Base-by-base conservation (phyloP, 2,329 filamentous ascomycete species). In the Trichophyton verrucosum region DNA sequence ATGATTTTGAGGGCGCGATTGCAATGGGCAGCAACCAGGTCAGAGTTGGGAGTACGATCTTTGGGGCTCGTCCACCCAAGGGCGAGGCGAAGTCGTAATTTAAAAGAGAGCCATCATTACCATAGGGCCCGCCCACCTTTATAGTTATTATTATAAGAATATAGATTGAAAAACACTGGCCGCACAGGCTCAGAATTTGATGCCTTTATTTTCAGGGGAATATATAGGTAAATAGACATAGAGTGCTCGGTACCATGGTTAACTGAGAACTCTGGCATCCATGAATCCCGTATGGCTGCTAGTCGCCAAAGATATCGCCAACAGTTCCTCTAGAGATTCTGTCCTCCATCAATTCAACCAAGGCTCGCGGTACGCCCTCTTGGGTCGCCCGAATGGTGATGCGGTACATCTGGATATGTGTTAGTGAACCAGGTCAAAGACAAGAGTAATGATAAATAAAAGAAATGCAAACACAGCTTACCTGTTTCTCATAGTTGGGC, bases 311-410 rank as follows among this genome's bases (percentile, higher is more conserved):
- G 24, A 55, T 55, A 27, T 55, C 51, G 33, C 27, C n/a, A 44
- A 42, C 40, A 8, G 36, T 22, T 3, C 82, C 82, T 66, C 81
- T 78, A 6, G 86, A 80, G 56, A 97, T 79, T 64, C 87, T 83
- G 65, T 92, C 88, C 70, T 95, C 88, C 90, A 99, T 95, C 61
- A 88, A 77, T 73, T 89, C 91, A 69, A 94, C 78, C 61, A 99
- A 73, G 20, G 92, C 81, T 1, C 83, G 81, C 6, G 94, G 91
- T 0, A 99, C 89, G 36, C 80, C 83, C 70, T 97, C 94, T 69
- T 97, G 92, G 0, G 94, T 99, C 4, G 92, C 94, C 64, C 94
- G 84, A 67, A 99, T 87, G 0, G 94, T 99, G 63, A 97, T 80
- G 59, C 94, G 91, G 69, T 95, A 88, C 90, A 96, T 96, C 94